Base-by-base conservation (phyloP, 1,139 yeast species). In the Geotrichum candidum region DNA sequence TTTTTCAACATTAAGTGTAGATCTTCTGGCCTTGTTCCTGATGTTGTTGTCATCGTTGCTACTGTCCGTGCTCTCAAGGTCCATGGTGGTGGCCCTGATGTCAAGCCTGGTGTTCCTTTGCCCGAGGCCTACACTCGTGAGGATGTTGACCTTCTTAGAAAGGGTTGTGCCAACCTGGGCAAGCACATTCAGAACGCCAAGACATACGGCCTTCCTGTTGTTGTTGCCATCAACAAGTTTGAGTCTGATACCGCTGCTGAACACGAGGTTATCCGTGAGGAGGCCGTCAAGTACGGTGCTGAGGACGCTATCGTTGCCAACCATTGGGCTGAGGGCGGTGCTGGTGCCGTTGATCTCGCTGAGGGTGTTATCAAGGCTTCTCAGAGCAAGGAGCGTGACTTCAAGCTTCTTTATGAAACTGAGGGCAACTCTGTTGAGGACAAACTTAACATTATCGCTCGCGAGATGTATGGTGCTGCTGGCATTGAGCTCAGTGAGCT, bases 241-340 rank as follows among this genome's bases (percentile, higher is more conserved):
- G 85, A 88, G 59, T 82, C 91, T 41, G 99, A 94, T 76, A 80
- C 96, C 63, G 88, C 81, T 63, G 84, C 82, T 62, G 99, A 94
- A 78, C 94, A 89, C 73, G 88, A 85, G 66, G 85, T 88, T 56
- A 91, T 94, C 71, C 88, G 84, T 70, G 87, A 88, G 74, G 95
- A 87, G 69, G 86, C 98, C 15, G 73, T 91, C 69, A 85, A 84
- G 75, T 96, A 96, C n/a, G 99, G 99, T 72, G 99, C 99, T 53
- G 78, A 79, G 64, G 97, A 90, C 73, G 98, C 98, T 38, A 88
- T 94, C 71, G 92, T 90, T 51, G 88, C 97, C 53, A 90, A 90
- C 82, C 99, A 94, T 78, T 94, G 98, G 98, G 97, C 89, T 77
- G 90, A 90, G 78, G 99, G 99, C 79, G 99, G 99, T 69, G 79